Conservation (phyloP, 2,329 filamentous ascomycete species). For the Fusarium sp. region DNA sequence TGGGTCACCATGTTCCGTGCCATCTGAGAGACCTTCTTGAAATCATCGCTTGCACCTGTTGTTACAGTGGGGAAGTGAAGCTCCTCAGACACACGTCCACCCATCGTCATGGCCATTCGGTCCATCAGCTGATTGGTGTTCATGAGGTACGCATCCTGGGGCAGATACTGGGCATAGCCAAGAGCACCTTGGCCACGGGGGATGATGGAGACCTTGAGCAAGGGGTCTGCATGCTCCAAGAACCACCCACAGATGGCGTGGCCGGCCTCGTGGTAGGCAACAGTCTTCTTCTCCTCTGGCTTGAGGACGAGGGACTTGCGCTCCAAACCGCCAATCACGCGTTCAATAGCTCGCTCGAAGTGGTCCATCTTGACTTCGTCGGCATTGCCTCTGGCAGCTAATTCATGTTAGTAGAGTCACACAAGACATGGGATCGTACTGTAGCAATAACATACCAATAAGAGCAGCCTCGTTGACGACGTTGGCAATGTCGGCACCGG, state of each 20-base stretch:
- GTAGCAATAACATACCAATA: conserved; percentile 72
- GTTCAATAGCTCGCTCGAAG: conserved; percentile 97
- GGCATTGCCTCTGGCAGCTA: conserved; percentile 85
- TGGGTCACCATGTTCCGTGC: conserved; percentile 99
- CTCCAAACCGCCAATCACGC: conserved; percentile 94
- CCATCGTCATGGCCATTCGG: conserved; percentile 99
- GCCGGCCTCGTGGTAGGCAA: conserved; percentile 97
- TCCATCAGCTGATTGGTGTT: conserved; percentile 96
- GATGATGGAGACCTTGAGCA: conserved; percentile 98
- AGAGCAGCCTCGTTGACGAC: conserved; percentile 97
- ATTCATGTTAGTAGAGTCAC: conserved; percentile 27
- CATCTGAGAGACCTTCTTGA: conserved; percentile 97
- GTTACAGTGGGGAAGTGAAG: conserved; percentile 97
- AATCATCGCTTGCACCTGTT: conserved; percentile 93
- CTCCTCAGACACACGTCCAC: conserved; percentile 93
- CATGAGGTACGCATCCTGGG: conserved; percentile 94
- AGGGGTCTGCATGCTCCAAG: conserved; percentile 93
- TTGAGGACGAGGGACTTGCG: conserved; percentile 96
- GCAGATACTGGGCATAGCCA: conserved; percentile 97
- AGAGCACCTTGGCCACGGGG: conserved; percentile 92
- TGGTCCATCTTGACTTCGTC: conserved; percentile 85
- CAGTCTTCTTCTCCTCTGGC: conserved; percentile 92
- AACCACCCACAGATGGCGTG: conserved; percentile 99
- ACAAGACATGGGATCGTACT: conserved; percentile 43
- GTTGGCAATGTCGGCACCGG: conserved; percentile 97